phyloP scores from a whole-genome alignment of 2,329 filamentous ascomycete species.

The Stemphylium vesicarium region DNA sequence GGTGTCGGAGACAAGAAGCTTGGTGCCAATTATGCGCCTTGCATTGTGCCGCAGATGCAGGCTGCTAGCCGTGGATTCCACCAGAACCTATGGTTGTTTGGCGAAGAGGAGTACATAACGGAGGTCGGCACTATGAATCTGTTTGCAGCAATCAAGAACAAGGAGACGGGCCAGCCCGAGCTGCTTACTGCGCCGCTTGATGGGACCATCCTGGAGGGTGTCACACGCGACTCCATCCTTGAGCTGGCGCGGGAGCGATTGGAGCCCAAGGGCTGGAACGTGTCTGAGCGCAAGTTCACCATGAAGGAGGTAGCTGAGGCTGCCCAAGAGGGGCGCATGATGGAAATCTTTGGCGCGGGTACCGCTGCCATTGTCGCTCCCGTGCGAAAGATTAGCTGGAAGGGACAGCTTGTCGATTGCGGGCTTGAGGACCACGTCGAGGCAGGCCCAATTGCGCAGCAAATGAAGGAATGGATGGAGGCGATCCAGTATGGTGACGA shows the following conservation, averaged over 20 bases:
- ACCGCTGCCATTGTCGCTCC: slow-evolving; percentile 95
- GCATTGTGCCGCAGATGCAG: slow-evolving; percentile 93
- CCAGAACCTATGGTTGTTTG: slow-evolving; percentile 98
- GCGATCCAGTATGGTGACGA: slow-evolving; percentile 92
- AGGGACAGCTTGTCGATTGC: slow-evolving; percentile 79
- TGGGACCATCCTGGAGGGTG: slow-evolving; percentile 93
- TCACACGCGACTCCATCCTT: slow-evolving; percentile 92
- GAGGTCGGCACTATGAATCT: slow-evolving; percentile 99
- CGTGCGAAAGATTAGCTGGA: slow-evolving; percentile 88
- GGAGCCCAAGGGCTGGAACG: slow-evolving; percentile 82
- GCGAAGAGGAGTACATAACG: slow-evolving; percentile 92
- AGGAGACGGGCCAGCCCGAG: slow-evolving; percentile 88
- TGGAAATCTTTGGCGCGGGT: slow-evolving; percentile 93
- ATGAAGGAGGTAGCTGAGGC: slow-evolving; percentile 87
- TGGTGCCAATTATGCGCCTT: slow-evolving; percentile 98
- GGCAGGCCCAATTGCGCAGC: slow-evolving; percentile 81
- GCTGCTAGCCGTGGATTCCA: slow-evolving; percentile 92
- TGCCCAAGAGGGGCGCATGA: slow-evolving; percentile 78
- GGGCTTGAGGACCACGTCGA: slow-evolving; percentile 82
- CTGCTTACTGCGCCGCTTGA: slow-evolving; percentile 94
- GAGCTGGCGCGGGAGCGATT: slow-evolving; percentile 83
- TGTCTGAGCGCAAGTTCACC: slow-evolving; percentile 88
- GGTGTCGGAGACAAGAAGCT: slow-evolving; percentile 98
- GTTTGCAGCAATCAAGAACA: slow-evolving; percentile 84
- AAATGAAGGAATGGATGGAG: slow-evolving; percentile 98